Base-by-base conservation (phyloP, 2,329 filamentous ascomycete genomes). In the Sporothrix brasiliensis region DNA sequence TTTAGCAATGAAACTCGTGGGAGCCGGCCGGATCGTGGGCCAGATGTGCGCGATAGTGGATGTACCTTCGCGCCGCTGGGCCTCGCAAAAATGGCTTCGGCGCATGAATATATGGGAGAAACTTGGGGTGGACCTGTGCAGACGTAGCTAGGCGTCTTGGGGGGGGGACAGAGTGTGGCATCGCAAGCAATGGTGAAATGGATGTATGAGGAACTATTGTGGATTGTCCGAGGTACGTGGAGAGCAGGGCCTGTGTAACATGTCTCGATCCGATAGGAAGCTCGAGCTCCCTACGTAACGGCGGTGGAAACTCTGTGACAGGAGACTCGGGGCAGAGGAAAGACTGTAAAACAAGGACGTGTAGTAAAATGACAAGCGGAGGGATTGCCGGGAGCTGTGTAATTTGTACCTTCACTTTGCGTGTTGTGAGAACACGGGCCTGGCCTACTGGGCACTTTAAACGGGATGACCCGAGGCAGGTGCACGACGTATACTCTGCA, bases 51-150 rank as follows among this genome's bases (percentile, higher is more conserved):
- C 19, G 1, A 16, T 39, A 47, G 5, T 13, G 6, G 6, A 2
- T 4, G 30, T 9, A 73, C 72, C 71, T 71, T 11, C 70, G 65
- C n/a, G 65, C 16, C 9, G 50, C 44, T 10, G 69, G 49, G 11
- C 41, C 56, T 34, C 67, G 68, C 13, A 69, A 41, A 9, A 65
- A 19, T 6, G 72, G 53, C 9, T 72, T 70, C 39, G 74, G 73
- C 13, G 72, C 72, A 70, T 76, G 74, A 21, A 79, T 75, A 71
- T 77, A 77, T 19, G 76, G 76, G 34, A 79, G 77, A 70, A 77
- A 76, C 24, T 73, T 73, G 4, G 78, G 78, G 71, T 79, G 75
- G 1, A 79, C 77, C 67, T 77, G 77, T 19, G 77, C 76, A 24
- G 71, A 69, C 1, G 71, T 74, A 34, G 73, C 58, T 61, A 74